These are phyloP conservation scores for Naganishia vishniacii DNA, from an alignment of 768 basidiomycete species.

Conservation along the genomic window DNA sequence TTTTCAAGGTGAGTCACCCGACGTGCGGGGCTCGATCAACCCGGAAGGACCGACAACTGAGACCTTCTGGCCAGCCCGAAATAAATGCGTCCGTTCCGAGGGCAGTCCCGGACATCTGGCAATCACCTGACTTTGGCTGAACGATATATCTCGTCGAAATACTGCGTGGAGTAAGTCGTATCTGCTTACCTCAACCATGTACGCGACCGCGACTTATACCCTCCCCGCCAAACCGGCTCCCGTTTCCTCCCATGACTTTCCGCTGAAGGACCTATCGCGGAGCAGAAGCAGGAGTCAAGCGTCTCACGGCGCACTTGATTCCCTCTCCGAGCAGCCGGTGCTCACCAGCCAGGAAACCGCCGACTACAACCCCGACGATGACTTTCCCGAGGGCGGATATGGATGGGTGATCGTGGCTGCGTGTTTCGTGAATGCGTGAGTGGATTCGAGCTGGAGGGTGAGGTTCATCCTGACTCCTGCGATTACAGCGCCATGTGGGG, in stretches of 20 bases:
- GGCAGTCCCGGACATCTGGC: too few relatives aligned
- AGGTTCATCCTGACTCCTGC: neutral
- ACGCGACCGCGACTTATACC: slow-evolving; percentile 1
- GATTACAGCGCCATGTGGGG: slow-evolving; percentile 20
- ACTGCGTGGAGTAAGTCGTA: too few relatives aligned
- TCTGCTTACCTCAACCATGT: neutral
- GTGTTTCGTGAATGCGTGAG: slow-evolving; percentile 23
- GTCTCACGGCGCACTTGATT: neutral
- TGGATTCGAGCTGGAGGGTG: neutral
- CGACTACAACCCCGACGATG: neutral
- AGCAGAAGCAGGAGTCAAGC: neutral
- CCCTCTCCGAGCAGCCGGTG: neutral
- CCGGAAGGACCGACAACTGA: neutral
- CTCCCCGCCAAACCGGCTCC: neutral
- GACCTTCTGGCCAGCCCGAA: slow-evolving; percentile 1
- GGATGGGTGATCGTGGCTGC: slow-evolving; percentile 26
- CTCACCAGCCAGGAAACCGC: neutral
- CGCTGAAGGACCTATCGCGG: neutral
- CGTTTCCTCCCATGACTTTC: neutral
- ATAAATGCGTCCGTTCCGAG: too few relatives aligned
- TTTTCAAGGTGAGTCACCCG: neutral
- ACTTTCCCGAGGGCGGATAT: slow-evolving; percentile 25
- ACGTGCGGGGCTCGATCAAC: slow-evolving; percentile 17
- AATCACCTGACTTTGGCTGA: too few relatives aligned
- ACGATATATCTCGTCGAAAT: too few relatives aligned